phyloP scores from a whole-genome alignment of 768 basidiomycete species.

The Auriculariales sp. region DNA sequence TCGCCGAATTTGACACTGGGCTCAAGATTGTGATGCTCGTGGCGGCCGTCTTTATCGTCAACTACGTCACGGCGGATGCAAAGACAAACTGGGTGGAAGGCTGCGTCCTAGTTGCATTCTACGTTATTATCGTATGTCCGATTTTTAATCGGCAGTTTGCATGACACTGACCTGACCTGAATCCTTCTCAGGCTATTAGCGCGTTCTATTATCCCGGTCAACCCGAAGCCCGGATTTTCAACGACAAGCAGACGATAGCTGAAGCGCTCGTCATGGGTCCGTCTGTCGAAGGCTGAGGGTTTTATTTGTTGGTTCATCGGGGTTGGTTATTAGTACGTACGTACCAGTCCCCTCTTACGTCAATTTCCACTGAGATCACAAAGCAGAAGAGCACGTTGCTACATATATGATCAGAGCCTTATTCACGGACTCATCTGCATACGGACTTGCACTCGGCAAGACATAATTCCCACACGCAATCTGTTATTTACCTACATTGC shows the following conservation, averaged over 20 bases:
- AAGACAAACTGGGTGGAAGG: slow-evolving; percentile 75
- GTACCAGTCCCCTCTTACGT: too few relatives aligned
- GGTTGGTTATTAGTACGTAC: too few relatives aligned
- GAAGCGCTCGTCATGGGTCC: neutral
- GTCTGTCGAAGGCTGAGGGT: neutral
- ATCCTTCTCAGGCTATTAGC: slow-evolving; percentile 32
- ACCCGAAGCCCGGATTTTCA: slow-evolving; percentile 19
- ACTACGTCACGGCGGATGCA: slow-evolving; percentile 63
- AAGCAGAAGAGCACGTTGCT: too few relatives aligned
- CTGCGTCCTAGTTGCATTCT: slow-evolving; percentile 51
- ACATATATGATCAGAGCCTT: too few relatives aligned
- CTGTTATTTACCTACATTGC: too few relatives aligned
- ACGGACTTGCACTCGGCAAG: too few relatives aligned
- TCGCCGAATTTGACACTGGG: too few relatives aligned
- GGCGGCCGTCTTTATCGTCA: slow-evolving; percentile 59
- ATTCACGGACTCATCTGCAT: too few relatives aligned
- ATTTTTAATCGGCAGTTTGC: neutral
- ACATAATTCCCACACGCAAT: too few relatives aligned
- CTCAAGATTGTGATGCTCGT: slow-evolving; percentile 50
- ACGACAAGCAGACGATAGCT: neutral
- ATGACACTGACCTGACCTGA: neutral
- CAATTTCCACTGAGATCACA: too few relatives aligned
- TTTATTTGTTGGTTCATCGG: neutral
- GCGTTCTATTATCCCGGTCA: slow-evolving; percentile 58
- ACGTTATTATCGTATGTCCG: slow-evolving; percentile 42